Percentiles rank a stretch among this genome's conserved stretches.
Evolutionary conservation across 805 yeast species (phyloP).

Genomic region (Kodamaea sagamina): DNA sequence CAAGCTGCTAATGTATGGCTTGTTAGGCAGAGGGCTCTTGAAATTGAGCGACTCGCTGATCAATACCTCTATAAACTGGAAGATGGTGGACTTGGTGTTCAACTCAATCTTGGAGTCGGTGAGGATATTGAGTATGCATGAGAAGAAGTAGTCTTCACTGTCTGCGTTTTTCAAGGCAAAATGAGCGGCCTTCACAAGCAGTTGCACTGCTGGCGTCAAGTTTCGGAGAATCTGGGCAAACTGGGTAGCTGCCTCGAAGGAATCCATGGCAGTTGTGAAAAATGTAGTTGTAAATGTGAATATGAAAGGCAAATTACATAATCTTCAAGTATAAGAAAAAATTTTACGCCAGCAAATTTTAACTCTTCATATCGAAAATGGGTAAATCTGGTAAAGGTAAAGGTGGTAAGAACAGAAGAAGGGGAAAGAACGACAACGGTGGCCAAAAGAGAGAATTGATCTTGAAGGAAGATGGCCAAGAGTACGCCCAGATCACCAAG

Average conservation of each 20-base stretch:
- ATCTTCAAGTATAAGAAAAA: slow-evolving; percentile 6
- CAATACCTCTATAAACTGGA: slow-evolving; percentile 70
- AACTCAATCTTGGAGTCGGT: slow-evolving; percentile 50
- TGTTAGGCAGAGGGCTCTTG: slow-evolving; percentile 38
- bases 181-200: slow-evolving; percentile 52
- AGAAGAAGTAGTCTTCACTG: slow-evolving; percentile 66
- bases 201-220: slow-evolving; percentile 62
- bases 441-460: slow-evolving; percentile 93
- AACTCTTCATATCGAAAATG: slow-evolving; percentile 40
- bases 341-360: slow-evolving; percentile 1
- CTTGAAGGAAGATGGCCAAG: slow-evolving; percentile 94
- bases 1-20: slow-evolving; percentile 40
- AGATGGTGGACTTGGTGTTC: slow-evolving; percentile 63
- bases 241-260: slow-evolving; percentile 82
- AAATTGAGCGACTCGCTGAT: slow-evolving; percentile 39
- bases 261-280: slow-evolving; percentile 59
- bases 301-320: neutral
- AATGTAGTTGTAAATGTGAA: neutral
- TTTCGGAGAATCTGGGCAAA: slow-evolving; percentile 65
- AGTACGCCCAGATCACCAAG: slow-evolving; percentile 96
- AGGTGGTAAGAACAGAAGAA: slow-evolving; percentile 94
- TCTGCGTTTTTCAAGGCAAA: slow-evolving; percentile 60
- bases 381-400: slow-evolving; percentile 76
- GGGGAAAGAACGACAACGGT: slow-evolving; percentile 95
- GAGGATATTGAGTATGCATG: slow-evolving; percentile 63